A percentile compares a stretch with the other conserved stretches of the same genome.
phyloP scores from a whole-genome alignment of 768 basidiomycete genomes.

The Auricularia sp. region DNA sequence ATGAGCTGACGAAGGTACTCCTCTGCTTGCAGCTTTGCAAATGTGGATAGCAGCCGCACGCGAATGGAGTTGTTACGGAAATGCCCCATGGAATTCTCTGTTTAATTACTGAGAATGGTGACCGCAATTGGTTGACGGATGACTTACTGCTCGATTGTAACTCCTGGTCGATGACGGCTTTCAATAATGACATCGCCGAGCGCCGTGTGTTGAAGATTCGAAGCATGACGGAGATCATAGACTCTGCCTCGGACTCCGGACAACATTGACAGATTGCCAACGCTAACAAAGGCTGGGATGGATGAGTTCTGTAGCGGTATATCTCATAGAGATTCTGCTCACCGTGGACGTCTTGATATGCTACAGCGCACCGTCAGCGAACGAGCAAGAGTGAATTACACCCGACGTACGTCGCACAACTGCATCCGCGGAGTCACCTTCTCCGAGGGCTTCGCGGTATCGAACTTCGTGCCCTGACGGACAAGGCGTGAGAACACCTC shows the following conservation, averaged over 20 bases:
- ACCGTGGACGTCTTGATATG: background rate
- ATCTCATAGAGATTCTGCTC: background rate
- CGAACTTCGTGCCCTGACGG: conserved; percentile 70
- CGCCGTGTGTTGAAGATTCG: conserved; percentile 75
- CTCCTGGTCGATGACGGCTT: conserved; percentile 79
- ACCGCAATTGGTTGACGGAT: background rate
- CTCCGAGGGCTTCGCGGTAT: conserved; percentile 43
- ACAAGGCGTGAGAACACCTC: conserved; percentile 77
- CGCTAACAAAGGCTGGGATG: conserved; percentile 51
- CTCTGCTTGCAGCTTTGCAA: conserved; percentile 85
- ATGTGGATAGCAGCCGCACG: conserved; percentile 76
- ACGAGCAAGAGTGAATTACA: background rate
- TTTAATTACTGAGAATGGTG: background rate
- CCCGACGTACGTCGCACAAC: conserved; percentile 44
- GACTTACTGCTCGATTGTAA: conserved; percentile 60
- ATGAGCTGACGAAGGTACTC: conserved; percentile 78
- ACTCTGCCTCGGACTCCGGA: conserved; percentile 67
- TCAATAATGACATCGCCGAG: conserved; percentile 64
- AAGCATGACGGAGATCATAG: conserved; percentile 67
- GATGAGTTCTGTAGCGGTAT: too few relatives aligned
- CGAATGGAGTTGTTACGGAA: conserved; percentile 85
- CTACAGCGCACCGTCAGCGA: background rate
- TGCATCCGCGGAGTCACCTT: conserved; percentile 39
- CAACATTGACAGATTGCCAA: conserved; percentile 84
- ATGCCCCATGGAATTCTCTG: conserved; percentile 29